These are phyloP conservation scores for Penicillium desertorum DNA, from an alignment of 495 filamentous ascomycete species.

Conservation along the genomic window DNA sequence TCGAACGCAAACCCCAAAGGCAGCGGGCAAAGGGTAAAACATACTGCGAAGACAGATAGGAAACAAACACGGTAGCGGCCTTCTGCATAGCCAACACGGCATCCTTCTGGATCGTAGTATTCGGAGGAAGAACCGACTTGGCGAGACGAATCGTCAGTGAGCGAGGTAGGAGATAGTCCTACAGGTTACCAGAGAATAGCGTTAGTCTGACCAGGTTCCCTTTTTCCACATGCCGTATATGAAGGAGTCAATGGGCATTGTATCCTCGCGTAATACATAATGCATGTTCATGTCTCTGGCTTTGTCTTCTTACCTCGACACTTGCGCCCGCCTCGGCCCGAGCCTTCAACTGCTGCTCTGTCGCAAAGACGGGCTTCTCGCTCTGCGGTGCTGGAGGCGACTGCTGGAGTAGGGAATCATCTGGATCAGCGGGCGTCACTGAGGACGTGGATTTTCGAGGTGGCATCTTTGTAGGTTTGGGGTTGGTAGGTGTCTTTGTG, in stretches of 20 bases:
- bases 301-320: constrained; percentile 38
- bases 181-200: not conserved
- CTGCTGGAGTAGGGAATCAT: constrained; percentile 20
- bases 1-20: constrained; percentile 4
- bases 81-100: constrained; percentile 89
- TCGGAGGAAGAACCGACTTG: constrained; percentile 94
- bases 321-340: constrained; percentile 44
- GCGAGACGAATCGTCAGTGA: constrained; percentile 91
- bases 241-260: not conserved
- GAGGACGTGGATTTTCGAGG: constrained; percentile 42
- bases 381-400: constrained; percentile 21
- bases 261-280: not conserved
- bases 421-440: constrained; percentile 30
- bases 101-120: constrained; percentile 92
- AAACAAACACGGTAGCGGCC: constrained; percentile 92
- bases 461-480: constrained; percentile 26
- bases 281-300: not conserved
- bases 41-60: constrained; percentile 81
- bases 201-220: not conserved
- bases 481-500: not conserved
- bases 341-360: constrained; percentile 50
- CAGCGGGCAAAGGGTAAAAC: constrained; percentile 23
- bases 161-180: constrained; percentile 91
- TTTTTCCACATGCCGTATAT: not conserved
- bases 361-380: constrained; percentile 39